Percentiles rank a stretch among this genome's conserved stretches.
Conservation (phyloP, 306 rosid species). For the Vicia sativa region DNA sequence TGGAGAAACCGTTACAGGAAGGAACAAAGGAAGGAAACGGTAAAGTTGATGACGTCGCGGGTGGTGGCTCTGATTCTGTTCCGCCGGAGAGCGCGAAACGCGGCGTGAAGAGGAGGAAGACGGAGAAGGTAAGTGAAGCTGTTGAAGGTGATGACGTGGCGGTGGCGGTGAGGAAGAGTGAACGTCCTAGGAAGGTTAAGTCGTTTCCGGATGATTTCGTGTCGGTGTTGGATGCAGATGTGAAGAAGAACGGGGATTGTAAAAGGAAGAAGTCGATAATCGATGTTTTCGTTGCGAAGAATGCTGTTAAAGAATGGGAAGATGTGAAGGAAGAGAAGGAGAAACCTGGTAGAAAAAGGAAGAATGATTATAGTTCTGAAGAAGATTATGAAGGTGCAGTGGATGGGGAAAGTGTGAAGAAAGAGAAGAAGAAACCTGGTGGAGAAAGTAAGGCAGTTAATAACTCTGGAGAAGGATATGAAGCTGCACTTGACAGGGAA, state of each 20-base stretch:
- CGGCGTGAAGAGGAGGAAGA: slow-evolving; percentile 14
- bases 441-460: too few relatives aligned
- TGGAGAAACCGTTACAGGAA: background rate
- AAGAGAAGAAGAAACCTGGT: background rate
- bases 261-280: background rate
- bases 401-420: background rate
- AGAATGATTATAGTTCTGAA: background rate
- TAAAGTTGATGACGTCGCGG: background rate
- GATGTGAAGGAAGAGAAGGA: background rate
- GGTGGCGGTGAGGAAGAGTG: background rate
- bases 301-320: background rate
- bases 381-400: background rate
- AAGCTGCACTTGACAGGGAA: background rate
- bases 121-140: background rate
- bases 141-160: background rate
- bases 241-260: background rate
- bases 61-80: background rate
- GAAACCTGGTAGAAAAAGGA: slow-evolving; percentile 1
- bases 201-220: background rate
- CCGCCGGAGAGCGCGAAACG: background rate
- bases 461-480: background rate
- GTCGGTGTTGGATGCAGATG: background rate
- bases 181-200: background rate
- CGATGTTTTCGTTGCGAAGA: too few relatives aligned
- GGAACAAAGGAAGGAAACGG: background rate